These are phyloP conservation scores for Flueggea neowawraea DNA, from an alignment of 441 rosid species.

Conservation along the genomic window DNA sequence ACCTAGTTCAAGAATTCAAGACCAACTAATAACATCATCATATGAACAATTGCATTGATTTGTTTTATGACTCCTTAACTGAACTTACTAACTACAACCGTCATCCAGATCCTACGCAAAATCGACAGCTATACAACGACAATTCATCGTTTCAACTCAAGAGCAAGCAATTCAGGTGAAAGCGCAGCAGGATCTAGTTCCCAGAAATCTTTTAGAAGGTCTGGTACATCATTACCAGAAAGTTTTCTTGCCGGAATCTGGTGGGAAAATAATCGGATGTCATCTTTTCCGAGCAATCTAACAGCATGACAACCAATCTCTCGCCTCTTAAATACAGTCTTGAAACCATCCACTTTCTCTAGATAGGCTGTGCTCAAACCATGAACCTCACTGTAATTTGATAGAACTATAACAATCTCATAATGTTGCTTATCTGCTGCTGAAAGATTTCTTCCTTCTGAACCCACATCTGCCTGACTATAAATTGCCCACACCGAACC, in stretches of 20 bases:
- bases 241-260: conserved; percentile 85
- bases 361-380: conserved; percentile 90
- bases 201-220: conserved; percentile 62
- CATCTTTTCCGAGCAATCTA: conserved; percentile 56
- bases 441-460: conserved; percentile 34
- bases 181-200: conserved; percentile 83
- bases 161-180: conserved; percentile 24
- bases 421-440: conserved; percentile 29
- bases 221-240: conserved; percentile 41
- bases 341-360: conserved; percentile 76
- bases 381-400: conserved; percentile 60
- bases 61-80: too few relatives aligned
- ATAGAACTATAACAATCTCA: conserved; percentile 55
- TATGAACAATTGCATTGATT: too few relatives aligned
- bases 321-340: conserved; percentile 60
- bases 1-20: too few relatives aligned
- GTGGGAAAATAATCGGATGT: conserved; percentile 60
- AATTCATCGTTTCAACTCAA: neutral
- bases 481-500: conserved; percentile 88
- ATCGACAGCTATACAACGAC: too few relatives aligned
- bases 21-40: too few relatives aligned
- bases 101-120: too few relatives aligned
- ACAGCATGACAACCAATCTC: conserved; percentile 70
- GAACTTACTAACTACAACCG: too few relatives aligned
- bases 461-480: conserved; percentile 27